Evolutionary conservation across 2,329 filamentous ascomycete species (phyloP).

Genomic region (Hypoxylon sp.): DNA sequence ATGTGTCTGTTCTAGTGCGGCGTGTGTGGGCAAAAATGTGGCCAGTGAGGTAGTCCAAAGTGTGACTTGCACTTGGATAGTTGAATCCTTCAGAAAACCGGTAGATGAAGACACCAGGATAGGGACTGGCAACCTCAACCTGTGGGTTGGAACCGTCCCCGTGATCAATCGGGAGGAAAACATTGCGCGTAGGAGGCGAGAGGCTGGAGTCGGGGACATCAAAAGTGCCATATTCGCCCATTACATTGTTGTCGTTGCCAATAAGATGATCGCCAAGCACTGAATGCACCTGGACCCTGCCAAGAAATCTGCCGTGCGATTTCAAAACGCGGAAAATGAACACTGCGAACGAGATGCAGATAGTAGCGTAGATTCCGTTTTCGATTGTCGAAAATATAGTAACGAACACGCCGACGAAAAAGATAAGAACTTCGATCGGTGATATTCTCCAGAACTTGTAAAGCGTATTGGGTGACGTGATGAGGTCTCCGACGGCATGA

Average conservation of each 20-base stretch:
- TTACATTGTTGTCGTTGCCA: conserved; percentile 67
- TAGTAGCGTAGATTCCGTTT: conserved; percentile 90
- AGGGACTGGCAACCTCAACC: conserved; percentile 81
- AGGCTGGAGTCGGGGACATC: conserved; percentile 52
- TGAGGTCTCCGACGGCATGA: conserved; percentile 92
- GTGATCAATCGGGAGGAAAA: conserved; percentile 89
- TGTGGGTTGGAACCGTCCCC: conserved; percentile 91
- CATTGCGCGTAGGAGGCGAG: conserved; percentile 68
- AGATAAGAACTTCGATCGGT: conserved; percentile 89
- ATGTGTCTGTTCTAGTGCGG: conserved; percentile 78
- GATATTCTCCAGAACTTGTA: conserved; percentile 97
- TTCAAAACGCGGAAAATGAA: conserved; percentile 87
- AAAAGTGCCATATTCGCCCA: conserved; percentile 70
- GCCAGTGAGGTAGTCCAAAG: conserved; percentile 81
- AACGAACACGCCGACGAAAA: conserved; percentile 91
- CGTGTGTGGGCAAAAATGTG: conserved; percentile 79
- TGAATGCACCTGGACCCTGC: conserved; percentile 84
- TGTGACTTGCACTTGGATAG: conserved; percentile 92
- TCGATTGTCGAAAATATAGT: conserved; percentile 92
- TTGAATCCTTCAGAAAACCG: conserved; percentile 95
- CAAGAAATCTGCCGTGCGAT: conserved; percentile 85
- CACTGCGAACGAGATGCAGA: conserved; percentile 80
- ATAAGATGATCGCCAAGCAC: conserved; percentile 81
- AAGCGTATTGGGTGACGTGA: conserved; percentile 89
- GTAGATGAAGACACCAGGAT: conserved; percentile 96